These are phyloP conservation scores for Niebla homalea DNA, from an alignment of 495 filamentous ascomycete genomes.

Conservation along the genomic window DNA sequence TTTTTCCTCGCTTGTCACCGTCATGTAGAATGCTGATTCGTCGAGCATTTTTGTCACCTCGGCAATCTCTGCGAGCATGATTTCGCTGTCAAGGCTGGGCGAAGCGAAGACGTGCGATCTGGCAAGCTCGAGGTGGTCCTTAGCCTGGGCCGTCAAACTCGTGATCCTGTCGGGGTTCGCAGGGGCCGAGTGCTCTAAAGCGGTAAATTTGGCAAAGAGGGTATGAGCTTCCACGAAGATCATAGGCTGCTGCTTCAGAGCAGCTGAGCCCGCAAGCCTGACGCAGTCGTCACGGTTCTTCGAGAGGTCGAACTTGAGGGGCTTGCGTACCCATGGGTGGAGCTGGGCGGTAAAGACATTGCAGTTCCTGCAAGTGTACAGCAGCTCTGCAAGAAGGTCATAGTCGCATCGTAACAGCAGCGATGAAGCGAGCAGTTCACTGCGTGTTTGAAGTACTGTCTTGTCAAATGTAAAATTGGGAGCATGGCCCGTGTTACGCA, in stretches of 20 bases:
- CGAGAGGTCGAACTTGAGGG: background rate
- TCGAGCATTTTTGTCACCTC: background rate
- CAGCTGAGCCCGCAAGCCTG: background rate
- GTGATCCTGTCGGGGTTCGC: background rate
- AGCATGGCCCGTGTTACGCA: constrained; percentile 21
- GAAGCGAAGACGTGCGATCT: background rate
- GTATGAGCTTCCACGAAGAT: constrained; percentile 18
- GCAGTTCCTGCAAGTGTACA: constrained; percentile 10
- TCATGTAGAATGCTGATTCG: constrained; percentile 16
- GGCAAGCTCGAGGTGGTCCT: background rate
- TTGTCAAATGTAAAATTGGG: constrained; percentile 31
- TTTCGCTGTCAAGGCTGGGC: background rate
- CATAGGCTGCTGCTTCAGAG: background rate
- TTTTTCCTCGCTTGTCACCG: constrained; percentile 31
- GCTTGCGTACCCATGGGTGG: constrained; percentile 1
- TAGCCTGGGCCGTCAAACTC: background rate
- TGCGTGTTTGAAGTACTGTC: constrained; percentile 20
- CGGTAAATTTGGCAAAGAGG: constrained; percentile 24
- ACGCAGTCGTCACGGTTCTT: constrained; percentile 3
- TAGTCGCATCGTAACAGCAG: constrained; percentile 42
- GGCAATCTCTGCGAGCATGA: background rate
- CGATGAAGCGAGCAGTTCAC: constrained; percentile 27
- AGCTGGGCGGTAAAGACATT: background rate
- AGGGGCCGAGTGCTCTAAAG: constrained; percentile 20
- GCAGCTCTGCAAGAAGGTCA: constrained; percentile 40